Evolutionary conservation across 805 yeast genomes (phyloP), one percentile per base, ranked within the genome.

Genomic region (Spathaspora gorwiae): DNA sequence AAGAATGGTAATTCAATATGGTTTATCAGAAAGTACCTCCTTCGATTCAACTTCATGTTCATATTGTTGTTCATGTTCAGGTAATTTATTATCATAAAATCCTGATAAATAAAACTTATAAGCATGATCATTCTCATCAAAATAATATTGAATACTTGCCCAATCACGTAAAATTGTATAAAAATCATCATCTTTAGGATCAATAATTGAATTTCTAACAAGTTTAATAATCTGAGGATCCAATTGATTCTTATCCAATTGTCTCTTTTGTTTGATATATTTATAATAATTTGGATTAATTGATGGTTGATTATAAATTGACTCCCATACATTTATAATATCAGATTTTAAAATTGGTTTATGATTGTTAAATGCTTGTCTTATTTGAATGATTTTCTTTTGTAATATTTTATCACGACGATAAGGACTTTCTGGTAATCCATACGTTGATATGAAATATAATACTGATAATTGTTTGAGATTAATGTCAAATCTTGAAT

Each of bases 111-210:
- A 29, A 11, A 29, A 29, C 12, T 29, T 35, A 44, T 57, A 65
- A 2, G 37, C 31, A 0, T 54, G 57, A 7, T 43, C 34, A 12
- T 47, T 40, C 9, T 45, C 48, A 39, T 57, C 62, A 11, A 50
- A 42, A 48, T 55, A 65, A 44, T 57, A 69, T 47, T 70, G 74
- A 30, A 53, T 51, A 42, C 53, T 51, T 5, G 61, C 56, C 44
- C 67, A 68, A 30, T 53, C 54, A 14, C 66, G 53, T 43, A 61
- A 56, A 29, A 55, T 33, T 34, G 57, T 60, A 7, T 60, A 46
- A 8, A 70, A 57, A 41, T 64, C 61, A 26, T 64, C 53, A 24
- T 59, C 64, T 40, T 55, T 55, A 1, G 72, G 70, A 2, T 68
- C 49, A 41, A 65, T 49, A 14, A 41, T 51, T 42, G 62, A 61